These are phyloP conservation scores for Clarireedia monteithiana DNA, from an alignment of 2,329 filamentous ascomycete species.

Conservation along the genomic window DNA sequence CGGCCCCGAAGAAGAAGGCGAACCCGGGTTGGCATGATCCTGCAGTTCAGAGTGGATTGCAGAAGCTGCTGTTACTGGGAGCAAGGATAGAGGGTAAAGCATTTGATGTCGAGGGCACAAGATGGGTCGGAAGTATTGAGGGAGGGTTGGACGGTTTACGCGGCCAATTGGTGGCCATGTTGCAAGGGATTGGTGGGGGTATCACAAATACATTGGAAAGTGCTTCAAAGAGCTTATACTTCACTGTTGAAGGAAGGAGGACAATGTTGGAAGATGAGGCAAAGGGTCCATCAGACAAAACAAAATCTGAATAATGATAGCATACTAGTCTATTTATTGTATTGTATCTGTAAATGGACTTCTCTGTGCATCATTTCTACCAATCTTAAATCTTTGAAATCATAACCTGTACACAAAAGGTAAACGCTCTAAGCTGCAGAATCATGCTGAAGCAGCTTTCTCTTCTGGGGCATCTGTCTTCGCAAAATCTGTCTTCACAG, in stretches of 20 bases:
- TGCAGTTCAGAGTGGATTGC: conserved; percentile 68
- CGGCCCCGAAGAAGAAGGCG: conserved; percentile 66
- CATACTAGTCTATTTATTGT: conserved; percentile 13
- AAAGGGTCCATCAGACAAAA: conserved; percentile 19
- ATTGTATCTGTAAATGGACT: conserved; percentile 21
- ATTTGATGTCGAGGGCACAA: conserved; percentile 35
- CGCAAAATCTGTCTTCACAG: too few relatives aligned
- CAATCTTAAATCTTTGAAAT: conserved; percentile 11
- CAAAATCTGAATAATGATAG: conserved; percentile 14
- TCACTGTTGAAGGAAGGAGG: conserved; percentile 78
- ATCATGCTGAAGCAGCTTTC: too few relatives aligned
- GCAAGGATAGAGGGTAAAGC: conserved; percentile 72
- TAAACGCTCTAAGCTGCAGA: too few relatives aligned
- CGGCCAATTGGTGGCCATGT: conserved; percentile 70
- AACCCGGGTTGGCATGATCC: conserved; percentile 78
- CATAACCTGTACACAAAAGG: background rate
- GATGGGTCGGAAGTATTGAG: conserved; percentile 68
- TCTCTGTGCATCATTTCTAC: conserved; percentile 7
- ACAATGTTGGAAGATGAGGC: conserved; percentile 70
- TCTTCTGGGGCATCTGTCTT: too few relatives aligned
- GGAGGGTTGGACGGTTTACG: conserved; percentile 76
- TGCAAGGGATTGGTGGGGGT: conserved; percentile 72
- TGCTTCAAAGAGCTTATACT: conserved; percentile 72
- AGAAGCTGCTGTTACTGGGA: conserved; percentile 81
- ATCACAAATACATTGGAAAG: conserved; percentile 75